A percentile compares a stretch with the other conserved stretches of the same genome.
phyloP scores from a whole-genome alignment of 1,284 basidiomycete species.

The Prillingera fragicola region DNA sequence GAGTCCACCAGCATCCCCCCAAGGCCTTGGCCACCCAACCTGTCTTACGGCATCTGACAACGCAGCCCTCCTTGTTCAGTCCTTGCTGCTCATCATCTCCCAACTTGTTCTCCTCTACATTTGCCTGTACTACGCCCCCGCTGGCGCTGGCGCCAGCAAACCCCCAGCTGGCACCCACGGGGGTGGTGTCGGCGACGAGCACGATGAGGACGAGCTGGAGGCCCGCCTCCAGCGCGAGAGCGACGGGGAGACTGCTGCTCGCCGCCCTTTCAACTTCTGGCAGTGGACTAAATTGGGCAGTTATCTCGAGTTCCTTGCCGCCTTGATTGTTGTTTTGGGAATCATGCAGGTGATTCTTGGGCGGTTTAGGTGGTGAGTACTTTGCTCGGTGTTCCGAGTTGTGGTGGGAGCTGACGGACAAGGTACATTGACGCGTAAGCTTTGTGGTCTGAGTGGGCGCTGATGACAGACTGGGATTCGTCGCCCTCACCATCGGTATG shows the following conservation, averaged over 20 bases:
- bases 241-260: background rate
- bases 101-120: slow-evolving; percentile 52
- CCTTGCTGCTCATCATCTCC: slow-evolving; percentile 50
- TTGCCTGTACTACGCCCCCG: slow-evolving; percentile 49
- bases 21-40: background rate
- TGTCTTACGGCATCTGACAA: background rate
- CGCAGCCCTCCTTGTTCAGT: slow-evolving; percentile 49
- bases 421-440: slow-evolving; percentile 45
- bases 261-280: slow-evolving; percentile 49
- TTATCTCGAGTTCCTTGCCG: slow-evolving; percentile 52
- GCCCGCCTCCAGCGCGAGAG: background rate
- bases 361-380: slow-evolving; percentile 37
- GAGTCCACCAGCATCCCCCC: slow-evolving; percentile 6
- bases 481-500: slow-evolving; percentile 50
- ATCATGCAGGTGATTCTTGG: slow-evolving; percentile 40
- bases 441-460: background rate
- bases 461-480: slow-evolving; percentile 48
- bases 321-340: slow-evolving; percentile 46
- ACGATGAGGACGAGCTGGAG: background rate
- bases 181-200: background rate
- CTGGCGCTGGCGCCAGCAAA: background rate
- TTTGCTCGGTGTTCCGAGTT: no score
- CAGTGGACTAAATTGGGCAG: slow-evolving; percentile 47
- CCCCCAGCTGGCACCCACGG: background rate
- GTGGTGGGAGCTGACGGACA: slow-evolving; percentile 8